Evolutionary conservation across 441 rosid species (phyloP), one percentile per base, ranked within the genome.

Genomic region (Manihot esculenta): DNA sequence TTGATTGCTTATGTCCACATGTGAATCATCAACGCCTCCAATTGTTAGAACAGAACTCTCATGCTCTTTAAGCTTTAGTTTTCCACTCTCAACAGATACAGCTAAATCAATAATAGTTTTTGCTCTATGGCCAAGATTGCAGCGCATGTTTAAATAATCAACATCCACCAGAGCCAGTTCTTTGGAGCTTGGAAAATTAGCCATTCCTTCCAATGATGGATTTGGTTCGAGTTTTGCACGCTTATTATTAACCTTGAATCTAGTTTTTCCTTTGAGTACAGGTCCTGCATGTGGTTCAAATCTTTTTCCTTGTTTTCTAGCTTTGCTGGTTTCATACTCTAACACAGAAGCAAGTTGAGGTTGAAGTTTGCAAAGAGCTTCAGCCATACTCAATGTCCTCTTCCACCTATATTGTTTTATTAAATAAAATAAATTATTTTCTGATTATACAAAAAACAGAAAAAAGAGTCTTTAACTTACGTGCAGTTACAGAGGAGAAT

Each of bases 51-150:
- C 7, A 5, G 10, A 10, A 50, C 65, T 56, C 63, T 83, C 83
- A 18, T 73, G 26, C 14, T 74, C 26, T 27, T 76, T 60, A 41
- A 83, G 71, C 12, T 76, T 55, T 24, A 84, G 24, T 42, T 12
- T 10, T 5, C 86, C 79, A 4, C 23, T 55, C 53, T 66, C 80
- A n/a, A 86, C 61, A 14, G n/a, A 49, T 7, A 38, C 64, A 4
- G 82, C 87, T 13, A 88, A 38, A 11, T 61, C 49, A 8, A 73
- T 27, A 24, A 88, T 79, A 51, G 26, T 8, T 2, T 59, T 50
- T 33, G 84, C 83, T 81, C 88, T 80, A 8, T 81, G 78, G 1
- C 90, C 88, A 8, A 88, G 77, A 8, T 70, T 82, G 66, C 90
- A 84, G 4, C 62, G 76, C 23, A 71, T 26, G 24, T 60, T 72